Conservation (phyloP, 140 eudicot genomes). For the Erigeron philadelphicus region DNA sequence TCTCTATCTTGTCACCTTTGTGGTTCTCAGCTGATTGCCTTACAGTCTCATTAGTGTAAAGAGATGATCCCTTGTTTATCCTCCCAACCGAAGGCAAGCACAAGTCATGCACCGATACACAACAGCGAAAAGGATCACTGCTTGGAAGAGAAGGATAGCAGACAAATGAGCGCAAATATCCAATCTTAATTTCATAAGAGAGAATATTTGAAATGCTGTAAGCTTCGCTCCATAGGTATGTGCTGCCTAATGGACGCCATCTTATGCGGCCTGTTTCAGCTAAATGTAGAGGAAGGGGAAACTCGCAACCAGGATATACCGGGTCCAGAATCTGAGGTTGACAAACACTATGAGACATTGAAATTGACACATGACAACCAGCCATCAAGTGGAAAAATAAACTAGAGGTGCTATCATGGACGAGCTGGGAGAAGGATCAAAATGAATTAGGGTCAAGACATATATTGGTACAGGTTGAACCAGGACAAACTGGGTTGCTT, state of each 20-base stretch:
- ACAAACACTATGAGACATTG: slow-evolving; percentile 16
- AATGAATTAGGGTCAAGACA: background rate
- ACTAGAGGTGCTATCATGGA: background rate
- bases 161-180: slow-evolving; percentile 72
- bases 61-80: slow-evolving; percentile 37
- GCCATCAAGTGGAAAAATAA: background rate
- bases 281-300: slow-evolving; percentile 97
- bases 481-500: background rate
- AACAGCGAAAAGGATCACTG: slow-evolving; percentile 94
- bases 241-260: slow-evolving; percentile 94
- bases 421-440: background rate
- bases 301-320: slow-evolving; percentile 82
- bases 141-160: slow-evolving; percentile 98
- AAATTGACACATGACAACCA: slow-evolving; percentile 18
- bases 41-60: slow-evolving; percentile 21
- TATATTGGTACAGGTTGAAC: background rate
- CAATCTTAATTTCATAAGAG: slow-evolving; percentile 57
- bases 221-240: slow-evolving; percentile 95
- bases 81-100: slow-evolving; percentile 53
- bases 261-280: slow-evolving; percentile 90
- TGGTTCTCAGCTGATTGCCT: slow-evolving; percentile 31
- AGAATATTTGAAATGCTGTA: slow-evolving; percentile 74
- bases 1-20: slow-evolving; percentile 28
- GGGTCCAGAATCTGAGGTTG: slow-evolving; percentile 85
- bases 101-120: slow-evolving; percentile 69